These are phyloP conservation scores for Hypoxylon sp. DNA, from an alignment of 2,329 filamentous ascomycete species.

Conservation along the genomic window DNA sequence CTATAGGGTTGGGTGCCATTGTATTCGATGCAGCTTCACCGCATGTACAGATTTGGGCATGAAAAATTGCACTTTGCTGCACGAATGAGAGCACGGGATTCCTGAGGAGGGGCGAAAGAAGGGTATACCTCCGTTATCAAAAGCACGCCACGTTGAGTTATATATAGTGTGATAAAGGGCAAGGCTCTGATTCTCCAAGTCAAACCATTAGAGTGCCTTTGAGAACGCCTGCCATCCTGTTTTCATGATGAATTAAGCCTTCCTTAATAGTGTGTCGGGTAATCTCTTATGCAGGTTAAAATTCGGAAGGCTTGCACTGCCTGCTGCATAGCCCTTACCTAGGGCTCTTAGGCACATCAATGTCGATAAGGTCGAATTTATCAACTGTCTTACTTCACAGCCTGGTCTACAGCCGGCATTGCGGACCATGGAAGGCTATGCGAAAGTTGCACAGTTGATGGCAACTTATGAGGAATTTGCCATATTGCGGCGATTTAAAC, in stretches of 20 bases:
- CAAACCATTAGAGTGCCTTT: background rate
- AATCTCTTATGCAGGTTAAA: background rate
- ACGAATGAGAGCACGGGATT: constrained; percentile 4
- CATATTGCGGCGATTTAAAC: constrained; percentile 11
- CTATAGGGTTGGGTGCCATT: constrained; percentile 8
- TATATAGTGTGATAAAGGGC: background rate
- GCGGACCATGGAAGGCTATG: constrained; percentile 9
- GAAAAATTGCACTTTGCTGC: constrained; percentile 4
- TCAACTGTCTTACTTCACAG: constrained; percentile 1
- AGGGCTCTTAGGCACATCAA: background rate
- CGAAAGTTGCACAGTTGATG: constrained; percentile 18
- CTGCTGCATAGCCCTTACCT: background rate
- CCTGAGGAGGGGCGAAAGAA: background rate
- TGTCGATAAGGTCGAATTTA: background rate
- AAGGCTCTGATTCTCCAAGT: background rate
- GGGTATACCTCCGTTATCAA: background rate
- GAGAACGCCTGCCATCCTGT: constrained; percentile 2
- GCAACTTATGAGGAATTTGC: constrained; percentile 12
- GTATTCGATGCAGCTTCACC: constrained; percentile 6
- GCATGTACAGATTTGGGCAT: constrained; percentile 6
- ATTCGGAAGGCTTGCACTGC: constrained; percentile 1
- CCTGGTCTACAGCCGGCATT: background rate
- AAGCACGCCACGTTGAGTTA: background rate
- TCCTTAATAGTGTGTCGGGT: background rate
- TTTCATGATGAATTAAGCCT: background rate